These are phyloP conservation scores for Xylaria sp. DNA, from an alignment of 2,329 filamentous ascomycete species.

Conservation along the genomic window DNA sequence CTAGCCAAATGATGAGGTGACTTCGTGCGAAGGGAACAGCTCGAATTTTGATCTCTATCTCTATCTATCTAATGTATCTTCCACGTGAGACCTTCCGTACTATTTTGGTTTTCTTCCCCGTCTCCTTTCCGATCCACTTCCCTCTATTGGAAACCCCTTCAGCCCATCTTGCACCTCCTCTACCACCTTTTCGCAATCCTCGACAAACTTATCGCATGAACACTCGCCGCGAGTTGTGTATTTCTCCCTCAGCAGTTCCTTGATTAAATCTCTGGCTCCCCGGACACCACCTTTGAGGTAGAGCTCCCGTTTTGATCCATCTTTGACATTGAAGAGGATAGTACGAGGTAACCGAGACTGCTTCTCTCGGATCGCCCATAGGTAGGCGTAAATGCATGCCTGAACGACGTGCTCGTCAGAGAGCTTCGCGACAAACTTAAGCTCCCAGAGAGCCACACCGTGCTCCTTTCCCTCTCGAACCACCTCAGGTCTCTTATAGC, in stretches of 20 bases:
- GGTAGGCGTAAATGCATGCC: conserved; percentile 32
- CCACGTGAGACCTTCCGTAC: too few relatives aligned
- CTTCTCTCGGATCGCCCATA: conserved; percentile 11
- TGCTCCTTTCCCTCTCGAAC: not conserved
- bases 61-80: too few relatives aligned
- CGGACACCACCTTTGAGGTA: conserved; percentile 3
- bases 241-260: conserved; percentile 24
- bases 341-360: conserved; percentile 13
- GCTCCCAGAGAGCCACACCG: conserved; percentile 32
- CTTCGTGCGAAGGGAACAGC: too few relatives aligned
- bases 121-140: too few relatives aligned
- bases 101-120: too few relatives aligned
- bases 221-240: conserved; percentile 15
- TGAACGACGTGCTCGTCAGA: conserved; percentile 33
- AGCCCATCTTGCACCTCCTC: too few relatives aligned
- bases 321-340: conserved; percentile 34
- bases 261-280: conserved; percentile 15
- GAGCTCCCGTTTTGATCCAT: conserved; percentile 33
- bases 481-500: too few relatives aligned
- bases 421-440: conserved; percentile 36
- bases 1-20: too few relatives aligned
- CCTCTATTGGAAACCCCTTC: too few relatives aligned
- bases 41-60: too few relatives aligned
- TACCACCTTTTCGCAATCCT: too few relatives aligned
- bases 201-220: conserved; percentile 5